Evolutionary conservation across 2,329 filamentous ascomycete species (phyloP).

Genomic region (Thielaviopsis euricoi): DNA sequence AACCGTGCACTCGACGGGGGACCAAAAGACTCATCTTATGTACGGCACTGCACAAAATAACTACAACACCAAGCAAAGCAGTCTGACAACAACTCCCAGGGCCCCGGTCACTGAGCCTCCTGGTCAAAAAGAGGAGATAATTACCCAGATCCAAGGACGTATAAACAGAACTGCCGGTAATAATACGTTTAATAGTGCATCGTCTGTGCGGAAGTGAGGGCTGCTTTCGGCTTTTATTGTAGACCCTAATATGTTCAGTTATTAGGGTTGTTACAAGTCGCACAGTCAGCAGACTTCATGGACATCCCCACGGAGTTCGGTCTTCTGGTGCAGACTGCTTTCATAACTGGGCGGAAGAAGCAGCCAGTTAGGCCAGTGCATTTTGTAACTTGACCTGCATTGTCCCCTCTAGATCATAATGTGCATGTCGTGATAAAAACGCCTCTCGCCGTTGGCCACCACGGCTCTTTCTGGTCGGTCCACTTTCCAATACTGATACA

Average conservation of each 20-base stretch:
- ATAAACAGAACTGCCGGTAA: not conserved
- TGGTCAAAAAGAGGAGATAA: not conserved
- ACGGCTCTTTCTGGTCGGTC: not conserved
- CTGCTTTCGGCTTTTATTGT: not conserved
- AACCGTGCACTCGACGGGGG: too few species aligned
- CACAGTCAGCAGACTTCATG: not conserved
- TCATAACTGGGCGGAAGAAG: too few species aligned
- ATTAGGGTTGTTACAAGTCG: not conserved
- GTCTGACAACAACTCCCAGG: not conserved
- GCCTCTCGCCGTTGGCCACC: too few species aligned
- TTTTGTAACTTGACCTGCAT: too few species aligned
- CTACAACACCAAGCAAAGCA: too few species aligned
- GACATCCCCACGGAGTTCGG: not conserved
- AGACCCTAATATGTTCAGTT: not conserved
- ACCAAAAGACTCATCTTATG: too few species aligned
- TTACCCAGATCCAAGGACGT: not conserved
- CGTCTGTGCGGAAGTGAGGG: not conserved
- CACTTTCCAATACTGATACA: not conserved
- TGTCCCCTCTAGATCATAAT: too few species aligned
- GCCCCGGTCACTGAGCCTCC: not conserved
- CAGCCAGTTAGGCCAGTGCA: too few species aligned
- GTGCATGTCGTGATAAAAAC: too few species aligned
- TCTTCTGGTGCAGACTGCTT: too few species aligned
- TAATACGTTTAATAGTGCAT: not conserved
- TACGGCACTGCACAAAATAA: too few species aligned